These are phyloP conservation scores for Tolypocladium capitatum DNA, from an alignment of 2,329 filamentous ascomycete genomes.

Conservation along the genomic window DNA sequence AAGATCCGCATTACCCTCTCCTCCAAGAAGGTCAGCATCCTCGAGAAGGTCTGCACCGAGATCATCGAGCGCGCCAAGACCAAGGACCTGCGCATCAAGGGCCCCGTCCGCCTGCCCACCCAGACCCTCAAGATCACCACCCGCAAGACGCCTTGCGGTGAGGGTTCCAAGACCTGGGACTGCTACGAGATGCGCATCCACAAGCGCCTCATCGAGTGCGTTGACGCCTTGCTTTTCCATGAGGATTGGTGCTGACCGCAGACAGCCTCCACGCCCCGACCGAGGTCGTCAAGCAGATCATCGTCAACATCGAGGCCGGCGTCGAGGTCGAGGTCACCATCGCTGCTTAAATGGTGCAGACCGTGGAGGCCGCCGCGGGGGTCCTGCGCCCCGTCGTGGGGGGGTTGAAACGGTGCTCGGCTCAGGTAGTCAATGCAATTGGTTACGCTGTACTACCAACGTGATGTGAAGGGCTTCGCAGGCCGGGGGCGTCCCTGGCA, in stretches of 20 bases:
- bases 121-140: slow-evolving; percentile 95
- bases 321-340: slow-evolving; percentile 91
- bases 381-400: neutral
- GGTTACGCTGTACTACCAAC: too few species aligned
- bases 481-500: neutral
- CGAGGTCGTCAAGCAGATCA: slow-evolving; percentile 94
- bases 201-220: slow-evolving; percentile 91
- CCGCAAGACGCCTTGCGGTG: slow-evolving; percentile 98
- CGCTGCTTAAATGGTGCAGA: slow-evolving; percentile 48
- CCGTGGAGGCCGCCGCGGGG: neutral
- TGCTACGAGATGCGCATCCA: slow-evolving; percentile 98
- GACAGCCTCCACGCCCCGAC: slow-evolving; percentile 81
- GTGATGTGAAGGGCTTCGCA: too few species aligned
- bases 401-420: neutral
- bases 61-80: slow-evolving; percentile 96
- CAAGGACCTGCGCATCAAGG: slow-evolving; percentile 98
- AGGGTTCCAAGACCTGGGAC: slow-evolving; percentile 99
- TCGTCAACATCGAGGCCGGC: slow-evolving; percentile 90
- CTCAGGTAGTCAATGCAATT: neutral
- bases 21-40: slow-evolving; percentile 82
- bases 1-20: slow-evolving; percentile 98
- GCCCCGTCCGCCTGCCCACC: slow-evolving; percentile 92
- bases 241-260: slow-evolving; percentile 2
- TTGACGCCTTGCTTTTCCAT: slow-evolving; percentile 10
- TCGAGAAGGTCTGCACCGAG: slow-evolving; percentile 97